phyloP scores from a whole-genome alignment of 78 protist species.

The Parvularia atlantis region DNA sequence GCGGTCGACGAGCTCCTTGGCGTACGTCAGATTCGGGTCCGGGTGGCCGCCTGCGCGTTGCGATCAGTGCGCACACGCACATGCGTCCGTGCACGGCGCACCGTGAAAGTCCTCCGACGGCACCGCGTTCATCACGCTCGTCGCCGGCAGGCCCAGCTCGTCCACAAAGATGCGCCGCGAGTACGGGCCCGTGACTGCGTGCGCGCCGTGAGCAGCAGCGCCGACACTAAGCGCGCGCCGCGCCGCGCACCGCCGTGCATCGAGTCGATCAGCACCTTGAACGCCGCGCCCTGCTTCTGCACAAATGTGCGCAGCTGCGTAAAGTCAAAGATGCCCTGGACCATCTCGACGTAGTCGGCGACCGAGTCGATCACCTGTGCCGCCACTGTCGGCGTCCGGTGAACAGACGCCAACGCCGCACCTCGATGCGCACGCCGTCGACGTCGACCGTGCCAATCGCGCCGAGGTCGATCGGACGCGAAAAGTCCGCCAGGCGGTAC shows the following conservation, averaged over 20 bases:
- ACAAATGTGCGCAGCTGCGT: constrained; percentile 33
- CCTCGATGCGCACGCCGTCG: neutral
- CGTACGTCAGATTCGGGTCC: constrained; percentile 95
- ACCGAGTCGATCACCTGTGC: constrained; percentile 71
- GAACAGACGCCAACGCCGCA: too few species aligned
- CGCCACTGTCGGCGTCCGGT: constrained; percentile 10
- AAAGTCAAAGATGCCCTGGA: constrained; percentile 79
- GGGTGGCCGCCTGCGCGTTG: constrained; percentile 79
- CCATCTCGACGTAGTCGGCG: constrained; percentile 45
- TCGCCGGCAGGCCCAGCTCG: constrained; percentile 66
- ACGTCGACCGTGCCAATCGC: neutral
- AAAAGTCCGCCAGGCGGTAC: constrained; percentile 26
- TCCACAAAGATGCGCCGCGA: constrained; percentile 66
- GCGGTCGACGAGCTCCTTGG: constrained; percentile 72
- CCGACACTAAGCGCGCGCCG: constrained; percentile 35
- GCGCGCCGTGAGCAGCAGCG: constrained; percentile 64
- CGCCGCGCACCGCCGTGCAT: too few species aligned
- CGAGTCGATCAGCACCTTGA: constrained; percentile 4
- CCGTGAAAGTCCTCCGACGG: constrained; percentile 91
- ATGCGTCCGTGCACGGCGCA: neutral
- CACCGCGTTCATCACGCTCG: constrained; percentile 30
- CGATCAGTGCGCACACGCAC: neutral
- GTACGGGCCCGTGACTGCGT: constrained; percentile 93
- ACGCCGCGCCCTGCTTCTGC: too few species aligned
- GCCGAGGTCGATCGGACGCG: neutral